Evolutionary conservation across 164 flowering plant species (phyloP), one percentile per base, ranked within the genome.

Genomic region (Cinnamomum chago): DNA sequence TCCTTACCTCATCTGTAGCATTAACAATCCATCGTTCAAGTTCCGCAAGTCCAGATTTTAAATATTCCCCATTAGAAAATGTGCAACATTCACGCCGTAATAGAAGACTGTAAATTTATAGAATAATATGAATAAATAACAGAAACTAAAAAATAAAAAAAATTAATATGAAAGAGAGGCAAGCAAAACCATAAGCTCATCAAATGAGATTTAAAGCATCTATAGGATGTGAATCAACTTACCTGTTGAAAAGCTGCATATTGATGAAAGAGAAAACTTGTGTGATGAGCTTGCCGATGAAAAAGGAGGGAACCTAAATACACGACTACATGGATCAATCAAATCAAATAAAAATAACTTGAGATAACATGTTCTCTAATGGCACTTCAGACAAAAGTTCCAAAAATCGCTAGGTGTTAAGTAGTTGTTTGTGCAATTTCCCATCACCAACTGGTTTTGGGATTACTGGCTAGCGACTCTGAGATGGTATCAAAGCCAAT

Each of bases 221-320:
- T 50, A 33, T 30, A 47, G 17, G 15, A 14, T 50, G 69, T 40
- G 33, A 40, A 13, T 73, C 3, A 22, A 74, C 78, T 66, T 79
- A 92, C 99, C 99, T 92, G 84, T 95, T 95, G 80, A 95, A 94
- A 67, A 95, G 91, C 15, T 89, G 86, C 65, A 92, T 88, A 75
- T 94, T 93, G 85, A 95, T 90, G 90, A 91, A 95, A 40, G 97
- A 94, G 85, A 95, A 95, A 68, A 93, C 97, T 78, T 96, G 98
- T 40, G 95, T 94, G 67, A 88, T 83, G 51, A 96, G 92, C 88
- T 92, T 92, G 58, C 99, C 90, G 70, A 94, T 89, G 75, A 92
- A 94, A 76, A 92, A 92, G 17, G 97, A 91, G 14, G 98, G 98
- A 40, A 92, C 99, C 98, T 96, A 77, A 22, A 81, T 22, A 27